Evolutionary conservation across 148 eudicot genomes (phyloP).

Genomic region (Dianthus caryophyllus): DNA sequence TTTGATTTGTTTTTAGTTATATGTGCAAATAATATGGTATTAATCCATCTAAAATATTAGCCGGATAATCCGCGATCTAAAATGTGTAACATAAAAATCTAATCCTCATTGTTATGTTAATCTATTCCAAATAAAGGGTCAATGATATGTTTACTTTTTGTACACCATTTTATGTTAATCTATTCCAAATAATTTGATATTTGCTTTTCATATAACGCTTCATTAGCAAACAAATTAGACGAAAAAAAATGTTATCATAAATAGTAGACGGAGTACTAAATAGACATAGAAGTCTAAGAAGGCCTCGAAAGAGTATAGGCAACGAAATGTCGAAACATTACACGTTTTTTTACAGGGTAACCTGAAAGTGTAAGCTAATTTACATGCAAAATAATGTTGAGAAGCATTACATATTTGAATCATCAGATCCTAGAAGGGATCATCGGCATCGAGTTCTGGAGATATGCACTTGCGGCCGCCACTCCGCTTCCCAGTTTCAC

Average conservation of each 20-base stretch:
- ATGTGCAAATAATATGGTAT: too few relatives aligned
- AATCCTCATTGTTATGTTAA: too few relatives aligned
- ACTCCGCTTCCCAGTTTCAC: conserved; percentile 94
- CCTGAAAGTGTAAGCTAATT: conserved; percentile 22
- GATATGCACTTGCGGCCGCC: conserved; percentile 74
- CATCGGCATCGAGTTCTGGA: conserved; percentile 75
- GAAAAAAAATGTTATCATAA: neutral
- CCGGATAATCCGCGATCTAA: too few relatives aligned
- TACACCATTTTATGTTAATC: too few relatives aligned
- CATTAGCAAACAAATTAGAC: neutral
- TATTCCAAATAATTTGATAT: neutral
- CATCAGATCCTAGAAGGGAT: conserved; percentile 93
- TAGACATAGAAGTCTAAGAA: conserved; percentile 13
- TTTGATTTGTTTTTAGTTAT: too few relatives aligned
- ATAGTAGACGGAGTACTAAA: neutral
- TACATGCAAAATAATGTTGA: conserved; percentile 20
- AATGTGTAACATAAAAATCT: too few relatives aligned
- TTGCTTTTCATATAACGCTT: neutral
- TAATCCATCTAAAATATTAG: too few relatives aligned
- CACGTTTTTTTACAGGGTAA: conserved; percentile 21
- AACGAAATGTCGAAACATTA: conserved; percentile 15
- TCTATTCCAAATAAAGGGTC: too few relatives aligned
- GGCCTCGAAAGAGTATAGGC: conserved; percentile 24
- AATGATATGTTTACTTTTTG: too few relatives aligned
- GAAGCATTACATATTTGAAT: conserved; percentile 15